Evolutionary conservation across 148 eudicot genomes (phyloP).

Genomic region (Rhododendron mucronatum): DNA sequence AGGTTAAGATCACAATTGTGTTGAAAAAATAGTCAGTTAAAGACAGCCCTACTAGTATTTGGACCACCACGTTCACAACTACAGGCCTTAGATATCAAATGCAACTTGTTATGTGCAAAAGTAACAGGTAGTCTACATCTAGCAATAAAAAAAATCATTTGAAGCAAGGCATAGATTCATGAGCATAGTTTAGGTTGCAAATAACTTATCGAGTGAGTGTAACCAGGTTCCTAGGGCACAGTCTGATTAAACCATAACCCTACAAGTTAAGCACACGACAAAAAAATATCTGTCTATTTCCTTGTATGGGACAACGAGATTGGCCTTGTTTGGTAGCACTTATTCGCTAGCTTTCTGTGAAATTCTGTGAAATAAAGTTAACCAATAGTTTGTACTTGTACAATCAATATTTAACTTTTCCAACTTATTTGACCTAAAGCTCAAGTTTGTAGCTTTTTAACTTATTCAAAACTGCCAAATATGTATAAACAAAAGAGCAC

Average conservation of each 20-base stretch:
- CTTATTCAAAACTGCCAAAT: background rate
- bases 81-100: background rate
- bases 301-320: background rate
- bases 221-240: background rate
- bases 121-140: background rate
- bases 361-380: background rate
- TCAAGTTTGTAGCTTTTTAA: background rate
- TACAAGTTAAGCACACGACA: background rate
- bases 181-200: background rate
- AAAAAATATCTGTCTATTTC: background rate
- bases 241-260: background rate
- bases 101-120: background rate
- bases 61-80: background rate
- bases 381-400: background rate
- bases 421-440: background rate
- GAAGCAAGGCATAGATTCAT: background rate
- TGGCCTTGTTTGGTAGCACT: background rate
- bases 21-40: background rate
- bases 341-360: background rate
- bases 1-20: background rate
- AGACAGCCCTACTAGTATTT: background rate
- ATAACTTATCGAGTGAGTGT: background rate
- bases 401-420: background rate
- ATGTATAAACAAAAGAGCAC: no score
- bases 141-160: background rate